Evolutionary conservation across 2,329 filamentous ascomycete species (phyloP).

Genomic region (Pseudocercospora vitis): DNA sequence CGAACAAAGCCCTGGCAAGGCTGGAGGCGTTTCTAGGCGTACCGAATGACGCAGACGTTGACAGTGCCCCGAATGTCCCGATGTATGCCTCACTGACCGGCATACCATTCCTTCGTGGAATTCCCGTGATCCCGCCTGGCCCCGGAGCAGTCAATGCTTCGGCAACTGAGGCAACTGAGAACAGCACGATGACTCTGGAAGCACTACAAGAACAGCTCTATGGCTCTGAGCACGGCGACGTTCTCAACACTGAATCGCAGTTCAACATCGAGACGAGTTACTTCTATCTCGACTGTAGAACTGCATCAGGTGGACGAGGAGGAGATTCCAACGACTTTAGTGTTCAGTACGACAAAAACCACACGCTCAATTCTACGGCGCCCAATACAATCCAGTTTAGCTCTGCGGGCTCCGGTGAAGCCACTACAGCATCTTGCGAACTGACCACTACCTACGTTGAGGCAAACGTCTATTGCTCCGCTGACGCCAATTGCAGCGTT

Average conservation of each 20-base stretch:
- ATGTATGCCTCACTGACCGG: conserved; percentile 13
- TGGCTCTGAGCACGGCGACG: background rate
- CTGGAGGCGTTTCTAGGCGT: conserved; percentile 9
- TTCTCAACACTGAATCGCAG: conserved; percentile 8
- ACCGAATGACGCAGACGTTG: conserved; percentile 12
- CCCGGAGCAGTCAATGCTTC: background rate
- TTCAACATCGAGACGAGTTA: conserved; percentile 20
- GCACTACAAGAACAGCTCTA: background rate
- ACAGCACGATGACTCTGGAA: background rate
- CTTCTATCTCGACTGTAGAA: conserved; percentile 11
- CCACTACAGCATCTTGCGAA: conserved; percentile 11
- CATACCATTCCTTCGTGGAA: conserved; percentile 8
- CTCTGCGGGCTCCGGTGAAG: conserved; percentile 10
- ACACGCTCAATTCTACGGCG: conserved; percentile 14
- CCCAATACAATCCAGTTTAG: conserved; percentile 9
- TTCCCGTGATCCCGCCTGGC: conserved; percentile 4
- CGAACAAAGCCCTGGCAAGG: conserved; percentile 4
- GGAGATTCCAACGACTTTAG: conserved; percentile 1
- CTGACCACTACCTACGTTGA: conserved; percentile 17
- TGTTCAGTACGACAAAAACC: conserved; percentile 15
- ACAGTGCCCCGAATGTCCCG: background rate
- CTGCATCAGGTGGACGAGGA: background rate
- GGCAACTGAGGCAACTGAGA: too few relatives aligned
- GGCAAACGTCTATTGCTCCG: conserved; percentile 11
- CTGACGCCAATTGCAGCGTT: conserved; percentile 14